Base-by-base conservation (phyloP, 2,329 filamentous ascomycete species). In the Chrysoporthe puriensis region DNA sequence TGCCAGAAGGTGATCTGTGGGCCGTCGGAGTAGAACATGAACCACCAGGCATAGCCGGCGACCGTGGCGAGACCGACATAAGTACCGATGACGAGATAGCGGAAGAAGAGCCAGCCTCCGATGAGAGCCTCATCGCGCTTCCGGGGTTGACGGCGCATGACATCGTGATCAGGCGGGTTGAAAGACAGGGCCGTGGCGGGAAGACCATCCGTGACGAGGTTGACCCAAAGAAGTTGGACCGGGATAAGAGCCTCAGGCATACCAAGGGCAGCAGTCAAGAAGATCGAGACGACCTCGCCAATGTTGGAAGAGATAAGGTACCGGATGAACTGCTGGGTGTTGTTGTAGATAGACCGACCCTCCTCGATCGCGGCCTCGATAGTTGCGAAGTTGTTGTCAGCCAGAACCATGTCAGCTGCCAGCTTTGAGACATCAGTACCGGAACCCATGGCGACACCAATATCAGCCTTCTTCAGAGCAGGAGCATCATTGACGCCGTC, bases 291-390 rank as follows among this genome's bases (percentile, higher is more conserved):
- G 46, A 99, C 96, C 79, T 99, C 96, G 75, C 96, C 96, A 73
- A 99, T 99, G 83, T 99, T 99, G 71, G 95, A 98, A 9, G 95
- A 98, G 79, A 99, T 99, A 70, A 99, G 87, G 79, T 99, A 99
- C 62, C 96, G 93, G 81, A 99, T 99, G 81, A 99, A 99, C 79
- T 99, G 96, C 78, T 99, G 96, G 6, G 96, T 99, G 85, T 99
- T 99, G 90, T 96, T 98, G 87, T 97, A 99, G 81, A 99, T 99
- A 71, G 94, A 94, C 71, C 96, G 91, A 64, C 96, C 96, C 81
- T 99, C 96, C 79, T 99, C 96, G 71, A 99, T 94, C 62, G 96
- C 96, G 66, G 93, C 86, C 78, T 97, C 93, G 73, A 99, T 99
- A 3, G 96, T 99, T 70, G 96, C 96, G 79, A 99, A 99, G 85